Conservation (phyloP, 78 protist species). For the Dictyostelium citrinum region DNA sequence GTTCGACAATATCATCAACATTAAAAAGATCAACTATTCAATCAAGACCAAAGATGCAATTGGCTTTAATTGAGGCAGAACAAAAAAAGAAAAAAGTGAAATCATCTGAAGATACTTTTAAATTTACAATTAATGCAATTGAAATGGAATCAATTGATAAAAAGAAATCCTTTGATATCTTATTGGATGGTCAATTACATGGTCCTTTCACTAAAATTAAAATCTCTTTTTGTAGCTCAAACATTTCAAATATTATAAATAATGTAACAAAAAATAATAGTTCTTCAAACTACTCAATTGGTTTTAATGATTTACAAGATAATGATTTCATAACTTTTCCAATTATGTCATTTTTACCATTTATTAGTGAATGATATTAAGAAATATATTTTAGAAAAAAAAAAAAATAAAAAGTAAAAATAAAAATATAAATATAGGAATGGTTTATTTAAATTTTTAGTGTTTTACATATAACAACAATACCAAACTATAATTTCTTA, state of each 20-base stretch:
- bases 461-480: no score
- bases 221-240: slow-evolving; percentile 21
- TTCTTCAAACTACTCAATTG: not conserved
- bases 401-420: not conserved
- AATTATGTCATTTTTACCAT: slow-evolving; percentile 7
- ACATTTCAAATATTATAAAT: not conserved
- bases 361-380: no score
- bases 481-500: no score
- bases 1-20: not conserved
- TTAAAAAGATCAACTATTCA: not conserved
- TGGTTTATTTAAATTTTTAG: no score
- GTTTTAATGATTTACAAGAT: not conserved
- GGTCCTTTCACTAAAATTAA: slow-evolving; percentile 50
- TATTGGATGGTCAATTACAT: slow-evolving; percentile 50
- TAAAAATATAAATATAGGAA: not conserved
- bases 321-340: not conserved
- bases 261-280: not conserved
- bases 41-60: slow-evolving; percentile 26
- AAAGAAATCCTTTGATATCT: slow-evolving; percentile 53
- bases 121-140: not conserved
- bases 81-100: slow-evolving; percentile 34
- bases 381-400: not conserved
- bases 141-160: slow-evolving; percentile 53
- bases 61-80: slow-evolving; percentile 13
- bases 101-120: not conserved